These are phyloP conservation scores for Trichophyton schoenleinii DNA, from an alignment of 2,329 filamentous ascomycete species.

Conservation along the genomic window DNA sequence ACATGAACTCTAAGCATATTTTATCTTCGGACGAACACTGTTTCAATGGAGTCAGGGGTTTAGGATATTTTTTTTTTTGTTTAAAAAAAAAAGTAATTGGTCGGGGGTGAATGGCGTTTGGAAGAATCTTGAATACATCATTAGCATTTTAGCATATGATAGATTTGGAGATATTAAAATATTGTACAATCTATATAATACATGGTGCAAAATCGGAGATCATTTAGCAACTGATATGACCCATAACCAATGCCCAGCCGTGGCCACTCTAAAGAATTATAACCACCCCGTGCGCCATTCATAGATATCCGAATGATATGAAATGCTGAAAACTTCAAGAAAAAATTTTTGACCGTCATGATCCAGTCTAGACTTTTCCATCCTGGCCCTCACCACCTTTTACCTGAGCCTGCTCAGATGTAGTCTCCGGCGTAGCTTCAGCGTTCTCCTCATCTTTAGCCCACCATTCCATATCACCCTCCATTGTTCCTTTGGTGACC, in stretches of 20 bases:
- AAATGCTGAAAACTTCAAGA: not conserved
- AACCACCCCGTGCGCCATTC: not conserved
- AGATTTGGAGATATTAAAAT: not conserved
- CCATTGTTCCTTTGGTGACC: conserved; percentile 62
- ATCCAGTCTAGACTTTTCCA: not conserved
- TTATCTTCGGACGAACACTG: not conserved
- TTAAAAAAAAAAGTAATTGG: not conserved
- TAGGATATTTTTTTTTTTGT: too few relatives aligned
- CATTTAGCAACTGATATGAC: not conserved
- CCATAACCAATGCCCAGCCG: not conserved
- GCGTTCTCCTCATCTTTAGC: conserved; percentile 28
- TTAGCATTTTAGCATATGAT: not conserved
- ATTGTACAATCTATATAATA: conserved; percentile 2
- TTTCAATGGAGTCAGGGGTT: not conserved
- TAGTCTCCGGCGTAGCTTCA: not conserved
- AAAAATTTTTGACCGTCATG: not conserved
- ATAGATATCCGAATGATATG: not conserved
- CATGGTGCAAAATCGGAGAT: not conserved
- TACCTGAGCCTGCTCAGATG: not conserved
- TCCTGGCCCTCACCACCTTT: not conserved
- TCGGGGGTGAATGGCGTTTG: not conserved
- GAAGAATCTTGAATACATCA: not conserved
- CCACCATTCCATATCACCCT: conserved; percentile 90
- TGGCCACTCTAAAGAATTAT: not conserved
- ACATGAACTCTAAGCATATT: conserved; percentile 49